These are phyloP conservation scores for Neurospora cerealis DNA, from an alignment of 495 filamentous ascomycete species.

Conservation along the genomic window DNA sequence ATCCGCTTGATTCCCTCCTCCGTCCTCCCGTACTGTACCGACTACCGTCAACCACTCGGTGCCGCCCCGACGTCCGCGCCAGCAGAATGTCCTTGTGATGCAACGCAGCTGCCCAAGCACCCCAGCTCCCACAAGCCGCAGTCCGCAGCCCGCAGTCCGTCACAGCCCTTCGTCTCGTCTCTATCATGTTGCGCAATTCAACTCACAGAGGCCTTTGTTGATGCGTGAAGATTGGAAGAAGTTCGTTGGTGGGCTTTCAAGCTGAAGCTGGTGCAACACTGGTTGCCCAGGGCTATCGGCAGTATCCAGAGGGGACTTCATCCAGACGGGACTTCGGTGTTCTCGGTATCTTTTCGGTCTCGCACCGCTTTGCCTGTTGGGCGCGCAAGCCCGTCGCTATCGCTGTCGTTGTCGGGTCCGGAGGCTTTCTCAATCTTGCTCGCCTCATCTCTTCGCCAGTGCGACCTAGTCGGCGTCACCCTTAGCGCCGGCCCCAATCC, in stretches of 20 bases:
- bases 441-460: not conserved
- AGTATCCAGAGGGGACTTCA: conserved; percentile 2
- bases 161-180: not conserved
- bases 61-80: not conserved
- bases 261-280: conserved; percentile 13
- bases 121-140: conserved; percentile 9
- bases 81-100: conserved; percentile 26
- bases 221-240: conserved; percentile 17
- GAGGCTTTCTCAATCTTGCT: not conserved
- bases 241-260: conserved; percentile 16
- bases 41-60: conserved; percentile 5
- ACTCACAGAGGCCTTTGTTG: conserved; percentile 15
- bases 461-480: not conserved
- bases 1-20: conserved; percentile 1
- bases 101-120: conserved; percentile 6
- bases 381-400: not conserved
- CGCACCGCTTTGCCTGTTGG: not conserved
- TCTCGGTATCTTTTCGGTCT: not conserved
- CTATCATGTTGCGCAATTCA: conserved; percentile 24
- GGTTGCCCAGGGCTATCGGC: conserved; percentile 6
- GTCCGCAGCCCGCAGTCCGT: not conserved
- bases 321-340: not conserved
- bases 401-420: not conserved
- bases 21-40: not conserved
- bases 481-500: not conserved